Evolutionary conservation across 495 filamentous ascomycete species (phyloP).

Genomic region (Penicillium cataractarum): DNA sequence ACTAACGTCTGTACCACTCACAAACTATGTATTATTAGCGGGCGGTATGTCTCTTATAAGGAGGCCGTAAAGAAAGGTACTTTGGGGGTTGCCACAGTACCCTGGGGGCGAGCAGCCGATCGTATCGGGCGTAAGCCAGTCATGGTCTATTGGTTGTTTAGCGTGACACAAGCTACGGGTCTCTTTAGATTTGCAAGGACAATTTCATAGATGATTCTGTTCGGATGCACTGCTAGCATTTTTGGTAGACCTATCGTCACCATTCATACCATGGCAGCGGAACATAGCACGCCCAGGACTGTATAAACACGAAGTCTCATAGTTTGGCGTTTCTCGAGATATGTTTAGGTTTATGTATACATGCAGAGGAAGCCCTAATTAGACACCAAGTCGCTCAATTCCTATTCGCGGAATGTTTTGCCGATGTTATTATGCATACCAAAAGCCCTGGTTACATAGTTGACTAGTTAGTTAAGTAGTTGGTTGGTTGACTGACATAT

Average conservation of each 20-base stretch:
- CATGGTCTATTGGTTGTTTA: conserved; percentile 61
- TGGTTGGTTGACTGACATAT: not conserved
- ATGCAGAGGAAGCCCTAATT: not conserved
- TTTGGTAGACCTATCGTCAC: conserved; percentile 72
- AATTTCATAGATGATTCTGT: conserved; percentile 68
- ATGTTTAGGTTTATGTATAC: not conserved
- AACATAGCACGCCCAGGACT: conserved; percentile 65
- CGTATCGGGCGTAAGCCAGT: conserved; percentile 69
- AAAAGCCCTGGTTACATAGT: too few species aligned
- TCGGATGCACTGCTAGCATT: conserved; percentile 65
- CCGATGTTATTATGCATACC: not conserved
- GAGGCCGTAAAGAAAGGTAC: too few species aligned
- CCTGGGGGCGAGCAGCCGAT: conserved; percentile 69
- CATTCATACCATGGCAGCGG: conserved; percentile 70
- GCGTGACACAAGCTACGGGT: conserved; percentile 59
- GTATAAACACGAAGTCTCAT: conserved; percentile 1
- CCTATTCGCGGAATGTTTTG: not conserved
- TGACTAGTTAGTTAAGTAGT: too few species aligned
- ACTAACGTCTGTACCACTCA: too few species aligned
- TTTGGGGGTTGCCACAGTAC: conserved; percentile 45
- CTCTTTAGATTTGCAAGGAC: conserved; percentile 64
- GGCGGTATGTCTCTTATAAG: too few species aligned
- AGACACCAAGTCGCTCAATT: not conserved
- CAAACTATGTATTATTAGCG: too few species aligned
- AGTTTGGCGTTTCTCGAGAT: conserved; percentile 3